Evolutionary conservation across 2,329 filamentous ascomycete genomes (phyloP).

Genomic region (Apiospora marii): DNA sequence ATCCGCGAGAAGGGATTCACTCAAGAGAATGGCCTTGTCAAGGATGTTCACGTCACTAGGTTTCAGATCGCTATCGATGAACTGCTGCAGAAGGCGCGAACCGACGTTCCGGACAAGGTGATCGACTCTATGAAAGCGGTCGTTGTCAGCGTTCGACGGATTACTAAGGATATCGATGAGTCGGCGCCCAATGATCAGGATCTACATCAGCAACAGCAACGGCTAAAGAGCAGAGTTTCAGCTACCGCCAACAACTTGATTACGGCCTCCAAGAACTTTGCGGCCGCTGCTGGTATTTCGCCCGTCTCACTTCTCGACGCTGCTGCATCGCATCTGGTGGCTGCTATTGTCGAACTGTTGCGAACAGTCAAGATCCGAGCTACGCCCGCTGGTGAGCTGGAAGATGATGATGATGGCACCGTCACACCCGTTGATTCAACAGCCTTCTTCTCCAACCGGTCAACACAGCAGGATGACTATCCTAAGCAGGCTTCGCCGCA

Average conservation of each 20-base stretch:
- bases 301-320: slow-evolving; percentile 95
- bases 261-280: slow-evolving; percentile 92
- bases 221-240: slow-evolving; percentile 84
- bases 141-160: slow-evolving; percentile 80
- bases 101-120: slow-evolving; percentile 75
- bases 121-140: slow-evolving; percentile 89
- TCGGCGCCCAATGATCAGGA: slow-evolving; percentile 62
- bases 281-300: slow-evolving; percentile 80
- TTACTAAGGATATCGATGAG: slow-evolving; percentile 81
- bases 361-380: slow-evolving; percentile 83
- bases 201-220: slow-evolving; percentile 65
- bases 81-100: slow-evolving; percentile 78
- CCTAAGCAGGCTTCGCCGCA: slow-evolving; percentile 42
- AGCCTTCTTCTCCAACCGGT: slow-evolving; percentile 71
- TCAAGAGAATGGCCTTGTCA: slow-evolving; percentile 78
- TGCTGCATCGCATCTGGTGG: slow-evolving; percentile 87
- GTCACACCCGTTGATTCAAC: slow-evolving; percentile 71
- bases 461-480: slow-evolving; percentile 47
- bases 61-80: slow-evolving; percentile 97
- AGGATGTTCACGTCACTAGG: slow-evolving; percentile 91
- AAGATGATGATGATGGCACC: slow-evolving; percentile 75
- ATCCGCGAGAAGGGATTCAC: slow-evolving; percentile 72
- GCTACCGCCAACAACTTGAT: slow-evolving; percentile 95
- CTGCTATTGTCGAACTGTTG: slow-evolving; percentile 85
- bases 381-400: slow-evolving; percentile 78